Percentiles rank a stretch among this genome's conserved stretches.
These are phyloP conservation scores for Tuber indicum DNA, from an alignment of 495 filamentous ascomycete species.

Conservation along the genomic window DNA sequence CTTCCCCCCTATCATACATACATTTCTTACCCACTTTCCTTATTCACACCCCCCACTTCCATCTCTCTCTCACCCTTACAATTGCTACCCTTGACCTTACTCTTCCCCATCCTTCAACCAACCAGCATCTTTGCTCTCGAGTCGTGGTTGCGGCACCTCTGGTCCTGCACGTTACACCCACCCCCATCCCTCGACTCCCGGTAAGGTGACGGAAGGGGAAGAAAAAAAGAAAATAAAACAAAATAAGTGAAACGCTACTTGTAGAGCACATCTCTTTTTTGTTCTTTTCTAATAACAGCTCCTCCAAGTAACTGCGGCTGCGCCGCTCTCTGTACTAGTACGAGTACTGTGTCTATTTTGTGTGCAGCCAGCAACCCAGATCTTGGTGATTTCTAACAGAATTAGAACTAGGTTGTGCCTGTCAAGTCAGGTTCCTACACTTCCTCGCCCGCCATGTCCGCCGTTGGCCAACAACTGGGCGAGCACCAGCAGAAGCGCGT, in stretches of 20 bases:
- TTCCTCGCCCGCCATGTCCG: background rate
- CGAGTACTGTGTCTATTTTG: background rate
- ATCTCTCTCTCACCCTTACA: background rate
- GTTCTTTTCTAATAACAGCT: conserved; percentile 14
- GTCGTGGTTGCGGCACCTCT: background rate
- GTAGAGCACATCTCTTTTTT: conserved; percentile 11
- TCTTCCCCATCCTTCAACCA: background rate
- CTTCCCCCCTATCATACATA: background rate
- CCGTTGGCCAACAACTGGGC: background rate
- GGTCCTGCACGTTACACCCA: conserved; percentile 2
- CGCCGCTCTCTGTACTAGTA: background rate
- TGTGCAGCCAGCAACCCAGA: background rate
- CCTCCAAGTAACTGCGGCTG: background rate
- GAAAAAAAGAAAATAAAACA: conserved; percentile 2
- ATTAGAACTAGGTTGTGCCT: background rate
- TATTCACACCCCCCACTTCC: background rate
- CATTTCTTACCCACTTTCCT: background rate
- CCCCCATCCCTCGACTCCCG: conserved; percentile 5
- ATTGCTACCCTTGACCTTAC: background rate
- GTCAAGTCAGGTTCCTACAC: background rate
- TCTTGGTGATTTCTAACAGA: background rate
- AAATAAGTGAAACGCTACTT: conserved; percentile 11
- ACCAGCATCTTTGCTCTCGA: background rate
- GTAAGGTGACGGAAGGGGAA: conserved; percentile 7
- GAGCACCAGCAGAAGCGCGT: conserved; percentile 19